These are phyloP conservation scores for Pythium guiyangense DNA, from an alignment of 352 stramenopile species.

Conservation along the genomic window DNA sequence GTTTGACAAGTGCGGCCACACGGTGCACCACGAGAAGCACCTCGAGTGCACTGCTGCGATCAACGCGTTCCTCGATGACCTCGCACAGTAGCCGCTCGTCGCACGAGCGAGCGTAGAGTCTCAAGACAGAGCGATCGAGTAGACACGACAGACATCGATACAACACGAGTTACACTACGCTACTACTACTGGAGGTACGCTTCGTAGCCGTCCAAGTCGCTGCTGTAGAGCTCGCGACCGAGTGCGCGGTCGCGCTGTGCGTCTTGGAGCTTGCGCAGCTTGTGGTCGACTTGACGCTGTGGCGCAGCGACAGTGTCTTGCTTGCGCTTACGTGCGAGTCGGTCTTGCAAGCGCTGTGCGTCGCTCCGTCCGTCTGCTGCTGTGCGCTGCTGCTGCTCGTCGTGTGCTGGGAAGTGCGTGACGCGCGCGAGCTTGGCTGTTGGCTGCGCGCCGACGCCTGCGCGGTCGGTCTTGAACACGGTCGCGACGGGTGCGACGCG, in stretches of 20 bases:
- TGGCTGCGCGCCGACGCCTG: slow-evolving; percentile 23
- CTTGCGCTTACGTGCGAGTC: slow-evolving; percentile 44
- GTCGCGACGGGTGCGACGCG: slow-evolving; percentile 43
- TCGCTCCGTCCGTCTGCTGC: slow-evolving; percentile 27
- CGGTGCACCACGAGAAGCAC: slow-evolving; percentile 62
- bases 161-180: no score
- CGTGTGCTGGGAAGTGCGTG: slow-evolving; percentile 35
- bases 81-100: no score
- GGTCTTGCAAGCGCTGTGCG: slow-evolving; percentile 34
- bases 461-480: slow-evolving; percentile 47
- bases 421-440: no score
- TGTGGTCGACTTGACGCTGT: slow-evolving; percentile 27
- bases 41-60: slow-evolving; percentile 50
- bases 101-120: no score
- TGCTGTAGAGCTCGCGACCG: slow-evolving; percentile 38
- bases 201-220: slow-evolving; percentile 54
- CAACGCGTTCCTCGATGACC: slow-evolving; percentile 44
- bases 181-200: slow-evolving; percentile 29
- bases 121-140: no score
- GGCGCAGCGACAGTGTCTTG: slow-evolving; percentile 14
- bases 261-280: slow-evolving; percentile 33
- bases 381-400: slow-evolving; percentile 27
- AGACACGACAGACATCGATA: no score
- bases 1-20: slow-evolving; percentile 62
- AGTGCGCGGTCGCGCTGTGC: slow-evolving; percentile 35